Conservation (phyloP, 176 grass and related monocot species). For the Stipa capillata region DNA sequence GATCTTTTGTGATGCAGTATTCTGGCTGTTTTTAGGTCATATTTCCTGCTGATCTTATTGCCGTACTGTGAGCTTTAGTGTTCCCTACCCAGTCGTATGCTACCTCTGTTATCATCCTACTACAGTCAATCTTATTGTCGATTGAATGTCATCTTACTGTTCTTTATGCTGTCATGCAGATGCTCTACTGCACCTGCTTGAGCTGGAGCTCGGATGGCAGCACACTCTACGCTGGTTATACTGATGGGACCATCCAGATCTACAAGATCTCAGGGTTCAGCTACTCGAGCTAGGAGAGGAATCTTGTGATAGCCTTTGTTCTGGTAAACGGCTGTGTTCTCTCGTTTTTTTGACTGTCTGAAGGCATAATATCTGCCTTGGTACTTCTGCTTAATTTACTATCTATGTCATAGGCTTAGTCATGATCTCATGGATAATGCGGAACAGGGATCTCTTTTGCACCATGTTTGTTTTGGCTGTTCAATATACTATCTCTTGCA, state of each 20-base stretch:
- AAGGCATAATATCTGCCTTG: constrained; percentile 32
- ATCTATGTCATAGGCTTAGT: constrained; percentile 26
- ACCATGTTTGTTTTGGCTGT: background rate
- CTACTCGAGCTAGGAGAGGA: constrained; percentile 44
- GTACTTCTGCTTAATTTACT: constrained; percentile 24
- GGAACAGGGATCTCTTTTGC: constrained; percentile 3
- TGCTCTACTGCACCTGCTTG: constrained; percentile 80
- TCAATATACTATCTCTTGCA: background rate
- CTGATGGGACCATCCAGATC: constrained; percentile 73
- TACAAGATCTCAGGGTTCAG: constrained; percentile 52
- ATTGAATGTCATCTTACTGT: background rate
- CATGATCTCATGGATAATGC: constrained; percentile 24
- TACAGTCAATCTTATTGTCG: background rate
- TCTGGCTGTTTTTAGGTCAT: too few relatives aligned
- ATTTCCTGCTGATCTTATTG: too few relatives aligned
- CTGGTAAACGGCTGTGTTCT: background rate
- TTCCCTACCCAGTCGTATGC: too few relatives aligned
- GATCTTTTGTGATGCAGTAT: background rate
- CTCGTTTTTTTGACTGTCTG: constrained; percentile 17
- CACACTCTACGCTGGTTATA: constrained; percentile 79
- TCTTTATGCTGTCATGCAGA: constrained; percentile 22
- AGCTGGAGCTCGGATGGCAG: constrained; percentile 84
- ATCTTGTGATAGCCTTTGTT: background rate
- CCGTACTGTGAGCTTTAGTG: too few relatives aligned
- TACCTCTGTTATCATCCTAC: too few relatives aligned